phyloP scores from a whole-genome alignment of 257 asterid genomes.

The Salvia miltiorrhiza region DNA sequence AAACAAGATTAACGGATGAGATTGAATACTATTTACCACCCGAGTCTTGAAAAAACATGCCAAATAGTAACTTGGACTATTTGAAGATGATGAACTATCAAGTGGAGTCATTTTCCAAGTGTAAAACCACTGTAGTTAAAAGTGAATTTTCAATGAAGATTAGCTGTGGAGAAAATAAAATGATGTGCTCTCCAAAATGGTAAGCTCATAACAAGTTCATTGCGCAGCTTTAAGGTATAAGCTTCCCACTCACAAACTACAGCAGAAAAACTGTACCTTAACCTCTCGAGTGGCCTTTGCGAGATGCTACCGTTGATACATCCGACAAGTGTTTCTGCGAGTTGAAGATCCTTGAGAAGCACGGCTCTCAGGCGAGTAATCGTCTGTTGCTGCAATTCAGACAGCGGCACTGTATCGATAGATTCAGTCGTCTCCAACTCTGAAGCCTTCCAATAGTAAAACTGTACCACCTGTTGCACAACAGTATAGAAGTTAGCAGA shows the following conservation, averaged over 20 bases:
- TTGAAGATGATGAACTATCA: not conserved
- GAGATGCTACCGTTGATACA: not conserved
- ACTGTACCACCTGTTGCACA: conserved; percentile 53
- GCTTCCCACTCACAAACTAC: conserved; percentile 65
- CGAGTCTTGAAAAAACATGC: too few relatives aligned
- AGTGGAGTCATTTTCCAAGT: not conserved
- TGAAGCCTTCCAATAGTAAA: conserved; percentile 50
- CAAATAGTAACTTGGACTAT: not conserved
- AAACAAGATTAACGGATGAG: too few relatives aligned
- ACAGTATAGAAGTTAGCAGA: not conserved
- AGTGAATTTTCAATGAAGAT: conserved; percentile 13
- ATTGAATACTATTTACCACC: too few relatives aligned
- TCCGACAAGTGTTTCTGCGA: conserved; percentile 31
- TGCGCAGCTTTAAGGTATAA: conserved; percentile 41
- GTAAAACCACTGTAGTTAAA: not conserved
- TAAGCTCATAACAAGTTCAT: conserved; percentile 42
- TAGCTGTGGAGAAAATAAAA: conserved; percentile 38
- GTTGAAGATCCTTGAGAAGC: conserved; percentile 44
- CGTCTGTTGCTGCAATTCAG: conserved; percentile 32
- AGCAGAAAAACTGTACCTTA: conserved; percentile 35
- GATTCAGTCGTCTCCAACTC: conserved; percentile 24
- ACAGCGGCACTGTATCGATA: conserved; percentile 22
- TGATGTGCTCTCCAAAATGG: conserved; percentile 58
- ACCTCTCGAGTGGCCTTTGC: conserved; percentile 33
- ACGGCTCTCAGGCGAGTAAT: conserved; percentile 29